Percentiles rank a stretch among this genome's conserved stretches.
These are phyloP conservation scores for Kazachstania bromeliacearum DNA, from an alignment of 805 yeast species.

Conservation along the genomic window DNA sequence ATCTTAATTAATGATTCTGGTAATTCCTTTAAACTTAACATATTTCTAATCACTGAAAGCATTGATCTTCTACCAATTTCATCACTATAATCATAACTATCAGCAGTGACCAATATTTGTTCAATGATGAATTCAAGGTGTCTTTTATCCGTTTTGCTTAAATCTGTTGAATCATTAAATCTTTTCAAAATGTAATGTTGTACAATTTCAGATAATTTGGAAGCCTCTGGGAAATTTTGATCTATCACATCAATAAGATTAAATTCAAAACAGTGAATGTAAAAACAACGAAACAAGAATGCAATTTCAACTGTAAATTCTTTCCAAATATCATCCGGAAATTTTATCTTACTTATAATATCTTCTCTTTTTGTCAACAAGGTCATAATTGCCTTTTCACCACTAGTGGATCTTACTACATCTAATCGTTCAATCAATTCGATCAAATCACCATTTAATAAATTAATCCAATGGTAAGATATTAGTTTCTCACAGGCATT, in stretches of 20 bases:
- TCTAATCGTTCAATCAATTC: constrained; percentile 64
- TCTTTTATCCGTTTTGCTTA: constrained; percentile 35
- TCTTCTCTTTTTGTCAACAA: constrained; percentile 59
- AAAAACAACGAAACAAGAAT: constrained; percentile 59
- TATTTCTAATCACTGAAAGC: constrained; percentile 47
- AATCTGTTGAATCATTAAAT: constrained; percentile 11
- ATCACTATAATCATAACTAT: constrained; percentile 75
- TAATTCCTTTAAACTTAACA: constrained; percentile 49
- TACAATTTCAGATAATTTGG: constrained; percentile 54
- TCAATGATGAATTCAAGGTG: constrained; percentile 66
- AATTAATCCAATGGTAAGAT: constrained; percentile 60
- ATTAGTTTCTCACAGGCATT: constrained; percentile 66
- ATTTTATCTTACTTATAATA: constrained; percentile 45
- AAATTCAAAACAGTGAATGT: constrained; percentile 51
- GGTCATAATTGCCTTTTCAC: constrained; percentile 55
- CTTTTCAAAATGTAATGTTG: constrained; percentile 48
- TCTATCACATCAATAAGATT: constrained; percentile 49
- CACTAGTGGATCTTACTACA: constrained; percentile 56
- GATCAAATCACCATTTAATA: constrained; percentile 58
- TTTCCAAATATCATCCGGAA: constrained; percentile 61
- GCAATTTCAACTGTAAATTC: constrained; percentile 65
- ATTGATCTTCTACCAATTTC: constrained; percentile 81
- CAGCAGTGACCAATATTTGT: constrained; percentile 60
- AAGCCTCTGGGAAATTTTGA: constrained; percentile 66
- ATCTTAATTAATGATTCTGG: constrained; percentile 45